A percentile compares a stretch with the other conserved stretches of the same genome.
These are phyloP conservation scores for Hyaloscypha bicolor DNA, from an alignment of 495 filamentous ascomycete genomes.

Conservation along the genomic window DNA sequence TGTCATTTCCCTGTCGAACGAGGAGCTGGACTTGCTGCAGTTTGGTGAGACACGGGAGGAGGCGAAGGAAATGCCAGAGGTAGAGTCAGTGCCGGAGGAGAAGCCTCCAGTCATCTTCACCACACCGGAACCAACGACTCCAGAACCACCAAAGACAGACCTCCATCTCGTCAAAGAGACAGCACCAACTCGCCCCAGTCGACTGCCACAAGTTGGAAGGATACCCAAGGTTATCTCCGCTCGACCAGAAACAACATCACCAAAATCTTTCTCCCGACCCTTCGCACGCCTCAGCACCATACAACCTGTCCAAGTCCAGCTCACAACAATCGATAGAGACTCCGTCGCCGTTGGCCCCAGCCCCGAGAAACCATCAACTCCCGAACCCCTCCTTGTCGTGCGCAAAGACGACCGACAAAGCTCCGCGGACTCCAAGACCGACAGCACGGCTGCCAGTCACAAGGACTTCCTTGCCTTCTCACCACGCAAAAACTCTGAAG, in stretches of 20 bases:
- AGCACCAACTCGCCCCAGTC: conserved; percentile 33
- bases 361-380: conserved; percentile 39
- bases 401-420: conserved; percentile 2
- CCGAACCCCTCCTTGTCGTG: conserved; percentile 21
- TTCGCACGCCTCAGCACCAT: conserved; percentile 54
- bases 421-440: conserved; percentile 22
- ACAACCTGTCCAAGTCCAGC: conserved; percentile 39
- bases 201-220: conserved; percentile 80
- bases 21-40: conserved; percentile 32
- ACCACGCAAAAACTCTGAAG: conserved; percentile 67
- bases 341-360: conserved; percentile 52
- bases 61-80: conserved; percentile 17
- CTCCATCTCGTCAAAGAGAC: conserved; percentile 28
- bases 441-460: conserved; percentile 15
- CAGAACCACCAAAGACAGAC: conserved; percentile 20
- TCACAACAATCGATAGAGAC: conserved; percentile 36
- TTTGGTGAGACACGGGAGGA: conserved; percentile 30
- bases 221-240: conserved; percentile 88
- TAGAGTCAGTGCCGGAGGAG: conserved; percentile 4
- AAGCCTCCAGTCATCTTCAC: conserved; percentile 13
- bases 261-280: conserved; percentile 85
- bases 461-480: conserved; percentile 69
- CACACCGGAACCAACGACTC: conserved; percentile 26
- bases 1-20: conserved; percentile 26
- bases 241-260: conserved; percentile 66